Percentiles rank a stretch among this genome's conserved stretches.
These are phyloP conservation scores for Gossypium raimondii DNA, from an alignment of 345 rosid genomes.

Conservation along the genomic window DNA sequence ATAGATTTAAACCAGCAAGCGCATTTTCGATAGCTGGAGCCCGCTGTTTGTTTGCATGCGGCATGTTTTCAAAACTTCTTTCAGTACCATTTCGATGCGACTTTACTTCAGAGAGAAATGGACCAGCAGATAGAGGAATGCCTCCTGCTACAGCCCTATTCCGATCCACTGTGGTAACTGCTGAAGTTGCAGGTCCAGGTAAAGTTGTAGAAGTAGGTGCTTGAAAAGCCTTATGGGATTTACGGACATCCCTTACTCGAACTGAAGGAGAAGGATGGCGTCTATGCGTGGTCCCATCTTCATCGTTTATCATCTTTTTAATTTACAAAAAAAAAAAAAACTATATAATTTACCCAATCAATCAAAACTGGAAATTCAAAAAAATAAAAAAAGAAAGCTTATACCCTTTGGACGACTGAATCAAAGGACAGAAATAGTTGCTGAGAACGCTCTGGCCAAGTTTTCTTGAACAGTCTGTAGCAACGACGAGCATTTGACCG, in stretches of 20 bases:
- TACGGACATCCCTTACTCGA: conserved; percentile 69
- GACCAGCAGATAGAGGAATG: conserved; percentile 65
- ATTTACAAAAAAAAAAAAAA: not conserved
- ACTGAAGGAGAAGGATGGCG: conserved; percentile 91
- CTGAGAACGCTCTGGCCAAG: conserved; percentile 95
- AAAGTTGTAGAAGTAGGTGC: conserved; percentile 45
- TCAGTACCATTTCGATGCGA: conserved; percentile 58
- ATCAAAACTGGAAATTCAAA: not conserved
- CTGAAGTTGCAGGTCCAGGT: conserved; percentile 84
- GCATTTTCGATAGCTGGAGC: conserved; percentile 87
- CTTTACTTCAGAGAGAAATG: conserved; percentile 67
- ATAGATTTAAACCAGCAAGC: conserved; percentile 83
- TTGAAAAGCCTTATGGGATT: conserved; percentile 45
- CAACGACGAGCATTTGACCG: conserved; percentile 89
- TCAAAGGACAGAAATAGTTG: conserved; percentile 86
- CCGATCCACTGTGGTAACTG: conserved; percentile 82
- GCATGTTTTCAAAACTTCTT: conserved; percentile 86
- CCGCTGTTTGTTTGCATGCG: conserved; percentile 88
- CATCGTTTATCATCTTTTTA: conserved; percentile 76
- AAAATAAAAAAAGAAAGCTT: not conserved
- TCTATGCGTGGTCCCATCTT: conserved; percentile 84
- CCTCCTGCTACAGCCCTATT: conserved; percentile 62
- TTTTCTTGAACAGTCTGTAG: conserved; percentile 90
- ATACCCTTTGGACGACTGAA: conserved; percentile 91
- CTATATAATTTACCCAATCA: not conserved